phyloP scores from a whole-genome alignment of 2,329 filamentous ascomycete species.

The Pseudogymnoascus verrucosus region DNA sequence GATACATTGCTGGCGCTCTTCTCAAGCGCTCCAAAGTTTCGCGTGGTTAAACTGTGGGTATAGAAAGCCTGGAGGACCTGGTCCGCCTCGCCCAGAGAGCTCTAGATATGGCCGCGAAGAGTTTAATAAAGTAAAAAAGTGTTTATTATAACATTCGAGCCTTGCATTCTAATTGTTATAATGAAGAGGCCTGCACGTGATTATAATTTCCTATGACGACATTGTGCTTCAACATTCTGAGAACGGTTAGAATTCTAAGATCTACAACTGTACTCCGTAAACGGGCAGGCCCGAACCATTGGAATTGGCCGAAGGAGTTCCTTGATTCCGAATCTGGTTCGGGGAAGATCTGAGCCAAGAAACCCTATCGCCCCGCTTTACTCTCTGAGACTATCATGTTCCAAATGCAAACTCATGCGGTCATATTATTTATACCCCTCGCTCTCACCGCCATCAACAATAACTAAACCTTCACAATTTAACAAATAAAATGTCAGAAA shows the following conservation, averaged over 20 bases:
- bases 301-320: neutral
- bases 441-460: neutral
- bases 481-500: neutral
- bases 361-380: slow-evolving; percentile 5
- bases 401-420: neutral
- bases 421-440: slow-evolving; percentile 2
- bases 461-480: neutral
- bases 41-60: slow-evolving; percentile 13
- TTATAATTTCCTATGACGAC: neutral
- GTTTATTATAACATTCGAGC: neutral
- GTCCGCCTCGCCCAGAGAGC: neutral
- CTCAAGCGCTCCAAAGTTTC: slow-evolving; percentile 12
- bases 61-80: slow-evolving; percentile 8
- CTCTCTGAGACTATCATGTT: neutral
- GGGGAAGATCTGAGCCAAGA: neutral
- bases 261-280: neutral
- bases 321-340: neutral
- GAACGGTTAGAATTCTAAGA: neutral
- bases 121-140: neutral
- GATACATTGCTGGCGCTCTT: slow-evolving; percentile 22
- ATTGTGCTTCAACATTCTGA: neutral
- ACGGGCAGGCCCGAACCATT: neutral
- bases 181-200: neutral
- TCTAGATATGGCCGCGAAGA: neutral
- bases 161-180: neutral